Evolutionary conservation across 352 stramenopile genomes (phyloP).

Genomic region (Blastocystis sp.): DNA sequence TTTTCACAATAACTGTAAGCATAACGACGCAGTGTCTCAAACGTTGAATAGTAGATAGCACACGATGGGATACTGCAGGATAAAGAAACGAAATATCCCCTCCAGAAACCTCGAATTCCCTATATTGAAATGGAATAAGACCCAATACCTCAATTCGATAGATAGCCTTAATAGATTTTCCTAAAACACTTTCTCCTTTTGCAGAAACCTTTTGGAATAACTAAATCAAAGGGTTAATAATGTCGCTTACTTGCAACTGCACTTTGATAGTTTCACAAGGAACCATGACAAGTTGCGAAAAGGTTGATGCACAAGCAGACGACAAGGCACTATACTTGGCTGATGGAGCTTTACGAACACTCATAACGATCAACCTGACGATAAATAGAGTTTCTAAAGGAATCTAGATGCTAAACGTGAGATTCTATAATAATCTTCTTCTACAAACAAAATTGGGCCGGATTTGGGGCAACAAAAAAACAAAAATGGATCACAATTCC

Average conservation of each 20-base stretch:
- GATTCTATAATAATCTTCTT: neutral
- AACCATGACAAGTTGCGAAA: slow-evolving; percentile 46
- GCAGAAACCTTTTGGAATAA: slow-evolving; percentile 46
- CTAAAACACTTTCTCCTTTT: slow-evolving; percentile 25
- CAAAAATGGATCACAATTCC: slow-evolving; percentile 16
- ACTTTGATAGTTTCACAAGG: slow-evolving; percentile 59
- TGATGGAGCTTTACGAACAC: slow-evolving; percentile 50
- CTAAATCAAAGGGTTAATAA: neutral
- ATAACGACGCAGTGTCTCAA: slow-evolving; percentile 30
- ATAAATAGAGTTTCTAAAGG: neutral
- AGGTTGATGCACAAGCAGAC: slow-evolving; percentile 11
- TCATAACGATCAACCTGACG: neutral
- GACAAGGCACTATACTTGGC: slow-evolving; percentile 54
- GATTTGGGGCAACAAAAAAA: neutral
- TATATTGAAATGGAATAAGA: neutral
- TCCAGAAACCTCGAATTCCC: slow-evolving; percentile 50
- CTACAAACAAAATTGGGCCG: neutral
- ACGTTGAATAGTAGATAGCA: slow-evolving; percentile 51
- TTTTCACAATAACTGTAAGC: neutral
- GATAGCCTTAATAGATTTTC: slow-evolving; percentile 27
- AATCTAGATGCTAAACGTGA: neutral
- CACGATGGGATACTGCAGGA: slow-evolving; percentile 48
- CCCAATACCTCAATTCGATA: neutral
- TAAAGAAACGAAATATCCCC: slow-evolving; percentile 57
- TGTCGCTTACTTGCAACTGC: neutral